Conservation (phyloP, 1,284 basidiomycete genomes). For the Vanrija humicola region DNA sequence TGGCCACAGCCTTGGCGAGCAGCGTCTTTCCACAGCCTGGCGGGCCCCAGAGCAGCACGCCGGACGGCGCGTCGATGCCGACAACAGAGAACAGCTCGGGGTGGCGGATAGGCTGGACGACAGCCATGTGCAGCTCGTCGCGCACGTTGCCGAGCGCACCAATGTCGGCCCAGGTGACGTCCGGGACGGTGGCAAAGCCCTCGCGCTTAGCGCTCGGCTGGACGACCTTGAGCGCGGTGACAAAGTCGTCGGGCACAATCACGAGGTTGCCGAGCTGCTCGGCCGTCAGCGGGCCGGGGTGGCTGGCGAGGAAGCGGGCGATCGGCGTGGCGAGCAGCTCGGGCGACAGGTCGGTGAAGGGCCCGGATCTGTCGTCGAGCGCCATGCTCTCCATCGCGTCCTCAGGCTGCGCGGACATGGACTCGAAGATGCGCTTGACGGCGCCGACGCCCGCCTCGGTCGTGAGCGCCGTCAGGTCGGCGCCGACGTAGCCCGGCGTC, state of each 20-base stretch:
- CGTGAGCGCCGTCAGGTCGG: constrained; percentile 84
- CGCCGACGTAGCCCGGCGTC: constrained; percentile 96
- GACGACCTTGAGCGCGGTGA: constrained; percentile 70
- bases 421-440: constrained; percentile 91
- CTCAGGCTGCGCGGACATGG: constrained; percentile 58
- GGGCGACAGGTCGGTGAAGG: constrained; percentile 34
- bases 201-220: constrained; percentile 96
- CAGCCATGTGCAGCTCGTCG: constrained; percentile 93
- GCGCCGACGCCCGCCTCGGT: constrained; percentile 93
- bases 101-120: constrained; percentile 87
- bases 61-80: constrained; percentile 81
- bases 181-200: constrained; percentile 94
- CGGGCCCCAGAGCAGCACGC: constrained; percentile 96
- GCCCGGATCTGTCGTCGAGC: constrained; percentile 30
- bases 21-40: constrained; percentile 97
- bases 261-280: constrained; percentile 73
- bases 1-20: constrained; percentile 93
- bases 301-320: constrained; percentile 78
- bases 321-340: constrained; percentile 65
- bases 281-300: constrained; percentile 70
- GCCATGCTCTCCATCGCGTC: constrained; percentile 20
- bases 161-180: constrained; percentile 91
- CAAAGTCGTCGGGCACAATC: constrained; percentile 77
- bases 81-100: constrained; percentile 84
- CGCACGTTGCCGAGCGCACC: constrained; percentile 83